Percentiles rank a stretch among this genome's conserved stretches.
phyloP scores from a whole-genome alignment of 352 stramenopile genomes.

The Pythium aristosporum region DNA sequence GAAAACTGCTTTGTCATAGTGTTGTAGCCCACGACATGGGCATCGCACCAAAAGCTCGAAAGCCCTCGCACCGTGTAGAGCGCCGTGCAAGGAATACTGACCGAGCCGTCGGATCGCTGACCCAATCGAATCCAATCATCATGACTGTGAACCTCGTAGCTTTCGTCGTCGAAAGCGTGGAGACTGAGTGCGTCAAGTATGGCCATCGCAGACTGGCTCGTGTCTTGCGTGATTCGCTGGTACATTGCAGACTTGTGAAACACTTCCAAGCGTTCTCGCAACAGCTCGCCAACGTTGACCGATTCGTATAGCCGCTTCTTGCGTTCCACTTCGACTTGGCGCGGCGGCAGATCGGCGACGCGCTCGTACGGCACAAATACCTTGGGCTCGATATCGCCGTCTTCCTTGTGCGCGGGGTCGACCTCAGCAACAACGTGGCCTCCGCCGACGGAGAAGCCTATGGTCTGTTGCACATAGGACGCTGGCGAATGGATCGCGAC shows the following conservation, averaged over 20 bases:
- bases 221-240: constrained; percentile 29
- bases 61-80: constrained; percentile 60
- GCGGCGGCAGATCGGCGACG: constrained; percentile 33
- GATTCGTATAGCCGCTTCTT: constrained; percentile 44
- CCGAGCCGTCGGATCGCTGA: constrained; percentile 40
- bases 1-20: constrained; percentile 40
- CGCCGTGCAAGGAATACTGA: constrained; percentile 71
- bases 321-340: constrained; percentile 47
- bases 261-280: constrained; percentile 30
- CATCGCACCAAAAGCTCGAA: constrained; percentile 66
- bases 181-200: constrained; percentile 65
- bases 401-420: constrained; percentile 29
- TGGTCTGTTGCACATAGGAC: constrained; percentile 29
- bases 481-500: constrained; percentile 26
- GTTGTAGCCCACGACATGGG: constrained; percentile 59
- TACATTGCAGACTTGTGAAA: constrained; percentile 39
- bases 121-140: constrained; percentile 67
- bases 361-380: constrained; percentile 50
- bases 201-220: constrained; percentile 30
- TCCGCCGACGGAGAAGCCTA: constrained; percentile 30
- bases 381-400: constrained; percentile 47
- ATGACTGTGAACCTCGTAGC: constrained; percentile 66
- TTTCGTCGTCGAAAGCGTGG: constrained; percentile 79
- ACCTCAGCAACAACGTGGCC: constrained; percentile 27
- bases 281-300: constrained; percentile 33